Percentiles rank a stretch among this genome's conserved stretches.
phyloP scores from a whole-genome alignment of 2,329 filamentous ascomycete species.

The Aspergillus hortae region DNA sequence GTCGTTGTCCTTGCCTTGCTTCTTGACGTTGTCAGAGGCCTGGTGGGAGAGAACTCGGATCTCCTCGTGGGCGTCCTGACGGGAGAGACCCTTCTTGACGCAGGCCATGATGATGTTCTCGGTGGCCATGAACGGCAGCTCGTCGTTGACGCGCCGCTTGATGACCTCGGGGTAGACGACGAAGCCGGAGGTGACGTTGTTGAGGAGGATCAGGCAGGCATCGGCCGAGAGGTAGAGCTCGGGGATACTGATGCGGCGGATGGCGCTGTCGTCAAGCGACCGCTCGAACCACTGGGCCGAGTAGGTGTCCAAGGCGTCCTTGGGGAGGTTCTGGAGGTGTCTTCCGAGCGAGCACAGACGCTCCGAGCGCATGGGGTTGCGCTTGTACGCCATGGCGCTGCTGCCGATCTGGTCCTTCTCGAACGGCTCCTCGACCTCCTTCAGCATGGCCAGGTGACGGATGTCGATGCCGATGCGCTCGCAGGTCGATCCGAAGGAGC shows the following conservation, averaged over 20 bases:
- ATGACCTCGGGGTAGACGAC: slow-evolving; percentile 79
- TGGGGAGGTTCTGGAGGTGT: slow-evolving; percentile 52
- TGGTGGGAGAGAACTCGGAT: slow-evolving; percentile 79
- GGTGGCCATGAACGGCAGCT: slow-evolving; percentile 85
- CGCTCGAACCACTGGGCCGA: slow-evolving; percentile 74
- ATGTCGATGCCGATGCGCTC: slow-evolving; percentile 73
- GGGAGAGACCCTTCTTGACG: slow-evolving; percentile 64
- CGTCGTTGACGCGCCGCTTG: slow-evolving; percentile 62
- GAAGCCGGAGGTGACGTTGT: slow-evolving; percentile 66
- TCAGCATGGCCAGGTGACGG: slow-evolving; percentile 68
- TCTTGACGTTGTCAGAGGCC: slow-evolving; percentile 67
- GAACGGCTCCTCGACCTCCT: slow-evolving; percentile 83
- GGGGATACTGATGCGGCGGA: slow-evolving; percentile 57
- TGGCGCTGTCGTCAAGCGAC: slow-evolving; percentile 72
- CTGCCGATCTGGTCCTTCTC: slow-evolving; percentile 75
- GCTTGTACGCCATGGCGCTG: slow-evolving; percentile 66
- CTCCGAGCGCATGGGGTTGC: slow-evolving; percentile 56
- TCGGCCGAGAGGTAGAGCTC: slow-evolving; percentile 68
- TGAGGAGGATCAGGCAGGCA: slow-evolving; percentile 45
- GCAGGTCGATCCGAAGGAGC: slow-evolving; percentile 73
- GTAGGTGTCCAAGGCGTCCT: slow-evolving; percentile 63
- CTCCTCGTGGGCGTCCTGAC: slow-evolving; percentile 83
- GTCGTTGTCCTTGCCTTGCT: slow-evolving; percentile 73
- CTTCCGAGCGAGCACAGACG: slow-evolving; percentile 59
- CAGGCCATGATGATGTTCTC: slow-evolving; percentile 71